Evolutionary conservation across 139 green algal species (phyloP).

Genomic region (Spirogloea muscicola): DNA sequence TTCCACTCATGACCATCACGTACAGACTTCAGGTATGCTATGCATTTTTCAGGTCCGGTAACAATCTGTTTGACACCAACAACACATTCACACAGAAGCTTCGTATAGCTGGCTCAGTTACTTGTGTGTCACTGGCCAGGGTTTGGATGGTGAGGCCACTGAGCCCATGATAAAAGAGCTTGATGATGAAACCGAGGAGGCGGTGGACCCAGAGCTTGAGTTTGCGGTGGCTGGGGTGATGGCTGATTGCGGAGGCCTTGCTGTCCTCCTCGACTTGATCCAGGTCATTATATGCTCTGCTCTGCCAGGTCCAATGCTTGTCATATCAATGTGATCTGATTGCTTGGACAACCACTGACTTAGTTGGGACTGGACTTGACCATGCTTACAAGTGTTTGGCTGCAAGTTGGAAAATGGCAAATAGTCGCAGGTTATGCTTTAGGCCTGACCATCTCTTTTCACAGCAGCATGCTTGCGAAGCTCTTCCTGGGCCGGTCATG

Average conservation of each 20-base stretch:
- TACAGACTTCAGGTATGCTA: constrained; percentile 50
- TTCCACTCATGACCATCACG: constrained; percentile 59
- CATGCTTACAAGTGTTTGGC: too few relatives aligned
- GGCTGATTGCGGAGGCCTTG: constrained; percentile 25
- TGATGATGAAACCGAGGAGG: background rate
- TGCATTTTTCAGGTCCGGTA: too few relatives aligned
- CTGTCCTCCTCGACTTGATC: constrained; percentile 39
- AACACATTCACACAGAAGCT: too few relatives aligned
- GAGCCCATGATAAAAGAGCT: constrained; percentile 62
- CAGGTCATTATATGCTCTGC: too few relatives aligned
- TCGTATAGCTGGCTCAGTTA: background rate
- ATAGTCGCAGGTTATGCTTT: too few relatives aligned
- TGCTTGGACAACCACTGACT: too few relatives aligned
- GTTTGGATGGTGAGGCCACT: constrained; percentile 66
- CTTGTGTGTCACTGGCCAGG: constrained; percentile 45
- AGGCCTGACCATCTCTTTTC: too few relatives aligned
- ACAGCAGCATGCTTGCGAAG: too few relatives aligned
- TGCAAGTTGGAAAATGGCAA: too few relatives aligned
- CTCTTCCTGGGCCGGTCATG: too few relatives aligned
- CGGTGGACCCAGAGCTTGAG: constrained; percentile 50
- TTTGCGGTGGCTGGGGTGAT: constrained; percentile 49
- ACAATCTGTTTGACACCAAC: background rate
- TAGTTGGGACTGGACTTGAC: too few relatives aligned
- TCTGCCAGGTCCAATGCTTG: background rate
- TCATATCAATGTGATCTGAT: too few relatives aligned